Conservation (phyloP, 768 basidiomycete species). For the Exidia glandulosa region DNA sequence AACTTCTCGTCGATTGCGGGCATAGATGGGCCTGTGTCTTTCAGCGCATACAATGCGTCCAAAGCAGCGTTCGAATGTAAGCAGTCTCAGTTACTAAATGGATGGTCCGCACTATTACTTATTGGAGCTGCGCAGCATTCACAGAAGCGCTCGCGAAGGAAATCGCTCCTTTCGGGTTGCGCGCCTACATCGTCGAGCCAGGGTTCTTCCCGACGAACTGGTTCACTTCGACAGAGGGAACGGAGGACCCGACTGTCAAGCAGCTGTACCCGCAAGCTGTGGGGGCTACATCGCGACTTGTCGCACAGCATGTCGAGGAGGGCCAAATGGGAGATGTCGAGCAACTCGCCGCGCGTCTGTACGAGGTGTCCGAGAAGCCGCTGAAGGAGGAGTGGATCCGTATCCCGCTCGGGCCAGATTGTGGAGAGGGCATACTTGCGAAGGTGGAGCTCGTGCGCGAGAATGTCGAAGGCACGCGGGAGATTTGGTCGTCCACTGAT, state of each 20-base stretch:
- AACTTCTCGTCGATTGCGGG: constrained; percentile 17
- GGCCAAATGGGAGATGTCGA: constrained; percentile 16
- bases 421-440: constrained; percentile 9
- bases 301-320: neutral
- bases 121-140: neutral
- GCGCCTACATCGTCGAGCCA: neutral
- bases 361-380: constrained; percentile 14
- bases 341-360: constrained; percentile 13
- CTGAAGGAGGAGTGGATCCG: constrained; percentile 13
- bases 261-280: constrained; percentile 10
- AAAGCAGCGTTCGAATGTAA: neutral
- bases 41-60: constrained; percentile 18
- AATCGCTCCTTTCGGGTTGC: neutral
- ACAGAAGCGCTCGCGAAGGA: neutral
- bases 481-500: no score
- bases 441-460: constrained; percentile 10
- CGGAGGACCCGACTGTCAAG: constrained; percentile 8
- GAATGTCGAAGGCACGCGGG: constrained; percentile 13
- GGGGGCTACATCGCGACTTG: constrained; percentile 1
- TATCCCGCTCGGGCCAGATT: constrained; percentile 15
- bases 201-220: constrained; percentile 6
- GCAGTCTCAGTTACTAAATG: no score
- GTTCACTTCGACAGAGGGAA: constrained; percentile 4
- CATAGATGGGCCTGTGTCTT: constrained; percentile 8
- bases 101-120: no score